A percentile compares a stretch with the other conserved stretches of the same genome.
These are phyloP conservation scores for Serendipita indica DNA, from an alignment of 768 basidiomycete species.

Conservation along the genomic window DNA sequence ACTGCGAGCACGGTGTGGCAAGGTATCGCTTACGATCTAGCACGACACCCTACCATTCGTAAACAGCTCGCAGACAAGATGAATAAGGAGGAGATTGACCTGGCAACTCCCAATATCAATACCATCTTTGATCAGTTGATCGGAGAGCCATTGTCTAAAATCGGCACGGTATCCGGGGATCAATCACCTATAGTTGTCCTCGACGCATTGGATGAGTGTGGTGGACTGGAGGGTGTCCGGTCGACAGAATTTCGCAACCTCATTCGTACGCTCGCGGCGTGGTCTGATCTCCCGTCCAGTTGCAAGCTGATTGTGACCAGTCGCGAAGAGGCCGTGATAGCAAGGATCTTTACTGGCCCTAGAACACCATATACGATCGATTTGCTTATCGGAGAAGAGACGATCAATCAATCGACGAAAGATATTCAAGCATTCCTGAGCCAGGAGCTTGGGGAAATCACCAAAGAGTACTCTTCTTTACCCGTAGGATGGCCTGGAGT, in stretches of 20 bases:
- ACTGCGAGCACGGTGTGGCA: neutral
- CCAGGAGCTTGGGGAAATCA: neutral
- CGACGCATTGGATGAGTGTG: constrained; percentile 7
- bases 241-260: neutral
- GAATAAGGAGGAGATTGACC: neutral
- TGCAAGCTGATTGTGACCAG: constrained; percentile 7
- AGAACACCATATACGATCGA: neutral
- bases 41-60: neutral
- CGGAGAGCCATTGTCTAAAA: neutral
- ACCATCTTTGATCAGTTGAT: neutral
- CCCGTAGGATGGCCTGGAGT: neutral
- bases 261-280: neutral
- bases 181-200: neutral
- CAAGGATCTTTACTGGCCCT: neutral
- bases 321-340: neutral
- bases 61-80: neutral
- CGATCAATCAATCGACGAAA: neutral
- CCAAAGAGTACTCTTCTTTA: neutral
- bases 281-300: neutral
- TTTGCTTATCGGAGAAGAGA: neutral
- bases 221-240: neutral
- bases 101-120: neutral
- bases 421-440: neutral
- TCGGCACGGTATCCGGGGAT: neutral
- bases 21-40: neutral